Evolutionary conservation across 257 asterid species (phyloP).

Genomic region (Anisodus acutangulus): DNA sequence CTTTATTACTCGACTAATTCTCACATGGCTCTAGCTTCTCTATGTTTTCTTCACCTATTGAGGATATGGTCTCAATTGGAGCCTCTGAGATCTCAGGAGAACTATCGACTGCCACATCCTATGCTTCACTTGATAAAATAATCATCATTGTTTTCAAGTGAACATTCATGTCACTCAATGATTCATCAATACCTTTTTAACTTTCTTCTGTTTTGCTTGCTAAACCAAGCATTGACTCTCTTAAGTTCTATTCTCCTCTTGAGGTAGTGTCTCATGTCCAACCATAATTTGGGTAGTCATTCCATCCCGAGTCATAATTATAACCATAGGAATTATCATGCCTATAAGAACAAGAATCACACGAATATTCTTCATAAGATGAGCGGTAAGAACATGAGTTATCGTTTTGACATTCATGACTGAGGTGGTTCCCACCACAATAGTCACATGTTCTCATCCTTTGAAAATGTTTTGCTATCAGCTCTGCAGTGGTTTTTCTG

Average conservation of each 20-base stretch:
- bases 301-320: neutral
- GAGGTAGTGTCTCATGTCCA: neutral
- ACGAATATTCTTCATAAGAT: neutral
- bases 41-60: neutral
- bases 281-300: neutral
- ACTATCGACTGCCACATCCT: neutral
- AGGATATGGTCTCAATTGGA: neutral
- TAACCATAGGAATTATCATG: neutral
- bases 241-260: neutral
- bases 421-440: neutral
- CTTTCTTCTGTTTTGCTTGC: neutral
- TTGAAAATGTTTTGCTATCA: neutral
- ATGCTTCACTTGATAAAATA: neutral
- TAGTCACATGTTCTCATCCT: neutral
- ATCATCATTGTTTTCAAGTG: neutral
- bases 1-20: neutral
- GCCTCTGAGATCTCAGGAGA: neutral
- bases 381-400: neutral
- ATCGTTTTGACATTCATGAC: neutral
- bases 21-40: neutral
- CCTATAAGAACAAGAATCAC: neutral
- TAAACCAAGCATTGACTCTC: neutral
- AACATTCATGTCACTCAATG: neutral
- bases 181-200: neutral
- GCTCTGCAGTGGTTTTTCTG: neutral